These are phyloP conservation scores for Leptoxyphium fumago DNA, from an alignment of 2,329 filamentous ascomycete species.

Conservation along the genomic window DNA sequence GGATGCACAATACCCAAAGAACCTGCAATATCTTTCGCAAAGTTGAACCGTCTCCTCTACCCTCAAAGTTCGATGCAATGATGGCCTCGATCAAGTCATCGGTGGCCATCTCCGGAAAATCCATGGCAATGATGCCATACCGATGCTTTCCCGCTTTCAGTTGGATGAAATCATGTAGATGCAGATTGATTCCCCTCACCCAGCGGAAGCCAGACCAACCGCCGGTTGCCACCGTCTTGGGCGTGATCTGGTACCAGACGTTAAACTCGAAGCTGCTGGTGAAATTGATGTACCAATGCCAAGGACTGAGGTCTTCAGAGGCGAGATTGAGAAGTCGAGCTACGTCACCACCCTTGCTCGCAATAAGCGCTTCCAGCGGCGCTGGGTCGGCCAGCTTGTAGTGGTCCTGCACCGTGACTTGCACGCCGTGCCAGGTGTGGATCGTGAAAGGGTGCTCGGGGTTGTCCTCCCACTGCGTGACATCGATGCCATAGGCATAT, in stretches of 20 bases:
- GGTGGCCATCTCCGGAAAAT: conserved; percentile 23
- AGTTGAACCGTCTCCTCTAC: background rate
- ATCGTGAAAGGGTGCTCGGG: conserved; percentile 22
- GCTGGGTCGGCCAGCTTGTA: conserved; percentile 28
- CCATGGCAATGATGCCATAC: conserved; percentile 22
- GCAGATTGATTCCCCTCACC: conserved; percentile 30
- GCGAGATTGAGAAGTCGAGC: conserved; percentile 24
- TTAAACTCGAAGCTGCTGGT: conserved; percentile 31
- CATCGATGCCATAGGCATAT: conserved; percentile 18
- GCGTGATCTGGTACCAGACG: conserved; percentile 19
- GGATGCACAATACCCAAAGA: background rate
- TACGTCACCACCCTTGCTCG: conserved; percentile 26
- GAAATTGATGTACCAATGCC: conserved; percentile 30
- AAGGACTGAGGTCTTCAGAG: conserved; percentile 8
- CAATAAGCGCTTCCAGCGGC: conserved; percentile 24
- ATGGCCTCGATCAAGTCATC: conserved; percentile 27
- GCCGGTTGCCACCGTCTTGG: conserved; percentile 28
- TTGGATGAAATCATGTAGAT: conserved; percentile 20
- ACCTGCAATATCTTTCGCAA: background rate
- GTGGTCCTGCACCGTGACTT: conserved; percentile 33
- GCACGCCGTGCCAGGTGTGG: conserved; percentile 21
- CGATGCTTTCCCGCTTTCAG: conserved; percentile 14
- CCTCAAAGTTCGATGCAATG: conserved; percentile 26
- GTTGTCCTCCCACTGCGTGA: conserved; percentile 21
- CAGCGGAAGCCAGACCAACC: conserved; percentile 28